A percentile compares a stretch with the other conserved stretches of the same genome.
Conservation (phyloP, 2,329 filamentous ascomycete species). For the Apiospora hydei region DNA sequence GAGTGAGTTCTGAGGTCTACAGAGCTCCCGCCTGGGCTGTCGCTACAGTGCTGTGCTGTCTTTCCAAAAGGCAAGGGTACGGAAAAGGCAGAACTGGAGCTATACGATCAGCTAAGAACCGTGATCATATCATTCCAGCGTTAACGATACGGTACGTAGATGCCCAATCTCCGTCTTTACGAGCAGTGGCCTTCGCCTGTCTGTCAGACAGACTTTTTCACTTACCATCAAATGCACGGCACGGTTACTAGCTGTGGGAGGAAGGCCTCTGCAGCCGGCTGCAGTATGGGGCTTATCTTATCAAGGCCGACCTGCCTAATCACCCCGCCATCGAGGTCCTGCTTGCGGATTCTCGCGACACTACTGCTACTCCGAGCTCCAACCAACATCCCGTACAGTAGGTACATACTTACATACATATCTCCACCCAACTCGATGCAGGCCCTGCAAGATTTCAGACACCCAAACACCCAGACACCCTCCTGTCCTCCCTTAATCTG, state of each 20-base stretch:
- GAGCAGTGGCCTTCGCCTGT: background rate
- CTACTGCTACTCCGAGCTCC: background rate
- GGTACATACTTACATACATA: background rate
- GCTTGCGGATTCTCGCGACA: background rate
- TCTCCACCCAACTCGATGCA: conserved; percentile 12
- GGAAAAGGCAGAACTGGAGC: background rate
- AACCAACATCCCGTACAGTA: background rate
- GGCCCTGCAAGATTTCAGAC: conserved; percentile 21
- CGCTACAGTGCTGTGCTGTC: background rate
- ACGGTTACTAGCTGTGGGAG: background rate
- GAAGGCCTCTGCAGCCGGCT: background rate
- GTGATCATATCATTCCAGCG: background rate
- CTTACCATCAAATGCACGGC: background rate
- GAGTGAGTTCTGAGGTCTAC: background rate
- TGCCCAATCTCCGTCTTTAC: background rate
- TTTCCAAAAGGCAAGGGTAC: background rate
- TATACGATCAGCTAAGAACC: background rate
- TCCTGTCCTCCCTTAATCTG: conserved; percentile 8
- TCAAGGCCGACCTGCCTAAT: background rate
- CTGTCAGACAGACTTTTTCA: background rate
- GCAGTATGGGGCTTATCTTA: conserved; percentile 18
- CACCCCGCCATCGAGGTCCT: conserved; percentile 15
- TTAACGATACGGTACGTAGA: background rate
- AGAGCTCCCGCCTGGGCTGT: background rate
- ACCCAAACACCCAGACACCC: conserved; percentile 3